Conservation (phyloP, 2,329 filamentous ascomycete species). For the Stromatinia cepivora region DNA sequence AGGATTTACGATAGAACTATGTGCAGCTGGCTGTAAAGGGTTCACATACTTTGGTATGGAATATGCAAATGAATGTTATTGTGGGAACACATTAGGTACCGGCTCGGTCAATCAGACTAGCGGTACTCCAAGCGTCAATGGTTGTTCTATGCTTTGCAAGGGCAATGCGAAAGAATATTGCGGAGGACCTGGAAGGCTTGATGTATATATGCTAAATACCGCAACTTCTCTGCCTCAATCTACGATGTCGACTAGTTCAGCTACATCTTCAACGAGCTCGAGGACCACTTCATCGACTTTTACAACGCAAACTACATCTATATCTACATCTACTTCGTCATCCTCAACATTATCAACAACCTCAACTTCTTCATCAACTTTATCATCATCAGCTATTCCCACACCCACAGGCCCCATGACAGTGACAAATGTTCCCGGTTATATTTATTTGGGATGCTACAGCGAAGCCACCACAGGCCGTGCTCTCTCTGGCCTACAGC, state of each 20-base stretch:
- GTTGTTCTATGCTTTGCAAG: slow-evolving; percentile 27
- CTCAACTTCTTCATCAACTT: neutral
- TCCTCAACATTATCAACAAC: neutral
- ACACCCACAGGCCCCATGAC: slow-evolving; percentile 46
- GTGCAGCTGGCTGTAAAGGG: slow-evolving; percentile 28
- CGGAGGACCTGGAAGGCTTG: slow-evolving; percentile 36
- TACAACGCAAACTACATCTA: neutral
- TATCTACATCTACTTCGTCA: neutral
- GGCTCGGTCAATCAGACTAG: slow-evolving; percentile 23
- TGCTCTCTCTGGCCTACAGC: slow-evolving; percentile 43
- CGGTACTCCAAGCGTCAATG: slow-evolving; percentile 24
- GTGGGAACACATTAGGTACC: slow-evolving; percentile 35
- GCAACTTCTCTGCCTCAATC: neutral
- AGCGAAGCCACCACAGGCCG: slow-evolving; percentile 48
- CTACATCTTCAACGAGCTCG: neutral
- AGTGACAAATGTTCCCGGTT: slow-evolving; percentile 46
- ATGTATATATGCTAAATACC: slow-evolving; percentile 28
- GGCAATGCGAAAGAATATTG: slow-evolving; percentile 38
- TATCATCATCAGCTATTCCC: neutral
- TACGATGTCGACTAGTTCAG: slow-evolving; percentile 8
- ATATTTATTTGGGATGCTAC: slow-evolving; percentile 49
- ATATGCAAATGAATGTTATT: slow-evolving; percentile 42
- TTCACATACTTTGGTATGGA: slow-evolving; percentile 35
- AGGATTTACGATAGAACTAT: slow-evolving; percentile 35
- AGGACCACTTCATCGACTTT: neutral